Evolutionary conservation across 345 rosid genomes (phyloP).

Genomic region (Acer negundo): DNA sequence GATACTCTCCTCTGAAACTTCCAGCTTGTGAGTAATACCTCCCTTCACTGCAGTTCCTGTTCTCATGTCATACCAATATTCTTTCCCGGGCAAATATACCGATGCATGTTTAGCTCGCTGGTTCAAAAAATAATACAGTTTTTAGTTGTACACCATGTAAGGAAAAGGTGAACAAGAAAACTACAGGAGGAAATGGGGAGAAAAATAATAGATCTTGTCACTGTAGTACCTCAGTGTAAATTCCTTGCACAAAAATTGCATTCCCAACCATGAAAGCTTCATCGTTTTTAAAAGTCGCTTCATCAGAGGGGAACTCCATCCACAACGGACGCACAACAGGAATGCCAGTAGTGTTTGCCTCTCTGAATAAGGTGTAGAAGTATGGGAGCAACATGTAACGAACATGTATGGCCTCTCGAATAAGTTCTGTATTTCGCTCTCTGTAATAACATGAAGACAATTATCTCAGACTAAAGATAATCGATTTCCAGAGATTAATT

Average conservation of each 20-base stretch:
- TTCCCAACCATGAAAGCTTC: constrained; percentile 98
- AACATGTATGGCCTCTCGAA: constrained; percentile 83
- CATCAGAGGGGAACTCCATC: constrained; percentile 99
- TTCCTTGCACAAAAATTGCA: constrained; percentile 91
- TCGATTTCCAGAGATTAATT: neutral
- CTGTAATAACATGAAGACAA: constrained; percentile 45
- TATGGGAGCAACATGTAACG: constrained; percentile 92
- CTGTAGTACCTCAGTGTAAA: constrained; percentile 70
- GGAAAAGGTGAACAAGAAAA: constrained; percentile 10
- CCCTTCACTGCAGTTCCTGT: constrained; percentile 69
- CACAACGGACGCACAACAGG: constrained; percentile 91
- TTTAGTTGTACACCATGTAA: neutral
- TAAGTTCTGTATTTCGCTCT: constrained; percentile 76
- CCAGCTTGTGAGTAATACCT: constrained; percentile 68
- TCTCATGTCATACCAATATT: constrained; percentile 85
- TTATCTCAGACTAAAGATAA: neutral
- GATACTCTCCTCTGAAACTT: constrained; percentile 75
- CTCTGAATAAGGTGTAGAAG: constrained; percentile 93
- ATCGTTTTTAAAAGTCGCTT: constrained; percentile 77
- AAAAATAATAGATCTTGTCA: constrained; percentile 6
- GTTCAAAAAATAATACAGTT: constrained; percentile 9
- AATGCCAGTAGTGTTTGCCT: constrained; percentile 83
- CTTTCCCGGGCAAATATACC: constrained; percentile 90
- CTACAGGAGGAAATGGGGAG: neutral
- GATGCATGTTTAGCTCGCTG: constrained; percentile 73